Evolutionary conservation across 2,329 filamentous ascomycete genomes (phyloP), one percentile per base, ranked within the genome.

Genomic region (Parasarocladium wereldwijsianum): DNA sequence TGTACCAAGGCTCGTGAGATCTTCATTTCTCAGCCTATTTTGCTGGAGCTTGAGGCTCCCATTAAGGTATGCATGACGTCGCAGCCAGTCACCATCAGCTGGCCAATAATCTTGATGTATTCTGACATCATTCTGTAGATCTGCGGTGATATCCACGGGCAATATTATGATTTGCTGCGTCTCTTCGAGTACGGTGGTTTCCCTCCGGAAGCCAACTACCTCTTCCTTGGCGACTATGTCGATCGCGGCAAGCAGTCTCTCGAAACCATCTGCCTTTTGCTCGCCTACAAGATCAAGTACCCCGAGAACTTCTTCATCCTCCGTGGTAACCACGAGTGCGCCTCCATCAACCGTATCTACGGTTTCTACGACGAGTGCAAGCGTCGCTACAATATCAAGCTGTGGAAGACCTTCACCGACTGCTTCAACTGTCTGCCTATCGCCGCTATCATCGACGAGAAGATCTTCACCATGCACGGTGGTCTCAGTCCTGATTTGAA

Each of bases 341-440:
- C 90, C 35, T 93, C 83, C 31, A 93, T 98, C 67, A 98, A 93
- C 66, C 84, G 90, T 51, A 93, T 96, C 58, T 98, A 98, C 57
- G 90, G 90, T 36, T 98, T 98, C 66, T 98, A 98, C 66, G 90
- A 98, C 51, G 87, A 98, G 61, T 98, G 87, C 76, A 98, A 98
- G 69, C 79, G 90, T 52, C 73, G 87, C 45, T 96, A 93, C 66
- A 98, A 96, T 62, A 93, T 96, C 66, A 96, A 96, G 72, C 70
- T 96, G 37, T 96, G 87, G 87, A 98, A 98, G 72, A 96, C 87
- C 2, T 96, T 98, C 55, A 94, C 86, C 39, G 87, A 98, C 57
- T 94, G 86, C 70, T 98, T 98, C 74, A 98, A 98, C 69, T 94
- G 85, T 62, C 62, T 96, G 50, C 87, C 87, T 27, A 96, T 98